Evolutionary conservation across 495 filamentous ascomycete species (phyloP), one percentile per base, ranked within the genome.

Genomic region (Xylaria sp.): DNA sequence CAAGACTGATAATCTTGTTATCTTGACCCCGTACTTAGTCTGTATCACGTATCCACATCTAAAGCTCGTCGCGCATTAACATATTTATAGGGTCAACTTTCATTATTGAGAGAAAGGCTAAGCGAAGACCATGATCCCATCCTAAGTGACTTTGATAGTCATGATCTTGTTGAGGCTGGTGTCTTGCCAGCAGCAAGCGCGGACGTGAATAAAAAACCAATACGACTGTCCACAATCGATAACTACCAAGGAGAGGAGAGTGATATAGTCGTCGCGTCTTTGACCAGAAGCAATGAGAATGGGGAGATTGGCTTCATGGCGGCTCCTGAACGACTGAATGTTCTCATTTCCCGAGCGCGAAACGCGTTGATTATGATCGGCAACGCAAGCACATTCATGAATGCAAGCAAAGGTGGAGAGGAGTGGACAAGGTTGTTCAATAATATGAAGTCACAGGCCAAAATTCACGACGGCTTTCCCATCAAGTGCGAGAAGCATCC

Each of bases 221-320:
- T 93, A 26, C 78, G 84, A 4, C 80, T 94, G 0, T 91, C 92
- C 0, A 93, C 92, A 0, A 90, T 94, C 41, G 90, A 94, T 74
- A 94, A 94, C 68, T 95, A 91, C 70, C 93, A 94, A 77, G 93
- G 93, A 3, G 92, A 95, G 72, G 92, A 95, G 69, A 91, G 88
- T 61, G 88, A 94, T 7, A 91, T 94, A 33, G 91, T 94, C 1
- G 84, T 95, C 43, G 89, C 79, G 0, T 88, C 87, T 0, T 77
- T 94, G 6, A 93, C 91, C 0, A 82, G 93, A 14, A 91, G 91
- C 75, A 95, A 94, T 72, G 70, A 78, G 1, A 67, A 69, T 0
- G 83, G 86, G 0, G 90, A 93, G 46, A 91, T 93, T 44, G 92
- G 93, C 0, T 95, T 95, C 79, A 92, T 95, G 90, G 71, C 83